Conservation (phyloP, 2,329 filamentous ascomycete genomes). For the Chaetomiaceae sp. region DNA sequence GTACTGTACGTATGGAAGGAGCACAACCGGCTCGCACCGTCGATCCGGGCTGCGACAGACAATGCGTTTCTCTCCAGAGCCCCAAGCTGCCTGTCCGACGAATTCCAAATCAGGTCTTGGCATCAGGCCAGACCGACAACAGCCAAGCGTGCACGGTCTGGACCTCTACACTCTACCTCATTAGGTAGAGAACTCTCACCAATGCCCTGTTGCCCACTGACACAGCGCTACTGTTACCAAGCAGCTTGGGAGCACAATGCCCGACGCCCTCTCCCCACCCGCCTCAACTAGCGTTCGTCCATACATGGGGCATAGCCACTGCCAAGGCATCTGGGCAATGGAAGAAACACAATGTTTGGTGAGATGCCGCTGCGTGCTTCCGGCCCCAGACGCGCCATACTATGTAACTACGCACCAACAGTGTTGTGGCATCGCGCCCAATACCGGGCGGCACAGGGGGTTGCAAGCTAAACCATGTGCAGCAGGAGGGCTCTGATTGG, state of each 20-base stretch:
- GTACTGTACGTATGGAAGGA: too few relatives aligned
- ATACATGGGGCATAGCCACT: neutral
- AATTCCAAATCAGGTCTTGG: slow-evolving; percentile 13
- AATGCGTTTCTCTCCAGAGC: neutral
- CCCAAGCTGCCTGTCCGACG: neutral
- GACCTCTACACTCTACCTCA: neutral
- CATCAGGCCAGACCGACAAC: neutral
- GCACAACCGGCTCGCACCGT: neutral
- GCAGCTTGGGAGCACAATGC: neutral
- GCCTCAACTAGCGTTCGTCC: neutral
- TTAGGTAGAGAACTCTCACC: too few relatives aligned
- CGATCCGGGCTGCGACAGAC: neutral
- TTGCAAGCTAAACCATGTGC: neutral
- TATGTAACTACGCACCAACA: too few relatives aligned
- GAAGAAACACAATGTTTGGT: neutral
- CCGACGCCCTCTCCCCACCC: neutral
- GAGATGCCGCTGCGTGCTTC: neutral
- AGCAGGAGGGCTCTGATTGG: neutral
- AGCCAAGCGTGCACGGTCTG: neutral
- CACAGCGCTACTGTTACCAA: neutral
- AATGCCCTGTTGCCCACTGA: neutral
- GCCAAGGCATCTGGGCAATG: neutral
- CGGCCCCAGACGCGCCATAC: too few relatives aligned
- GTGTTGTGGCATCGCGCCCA: too few relatives aligned
- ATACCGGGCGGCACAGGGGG: too few relatives aligned